Evolutionary conservation across 768 basidiomycete species (phyloP).

Genomic region (Amanita fuliginea): DNA sequence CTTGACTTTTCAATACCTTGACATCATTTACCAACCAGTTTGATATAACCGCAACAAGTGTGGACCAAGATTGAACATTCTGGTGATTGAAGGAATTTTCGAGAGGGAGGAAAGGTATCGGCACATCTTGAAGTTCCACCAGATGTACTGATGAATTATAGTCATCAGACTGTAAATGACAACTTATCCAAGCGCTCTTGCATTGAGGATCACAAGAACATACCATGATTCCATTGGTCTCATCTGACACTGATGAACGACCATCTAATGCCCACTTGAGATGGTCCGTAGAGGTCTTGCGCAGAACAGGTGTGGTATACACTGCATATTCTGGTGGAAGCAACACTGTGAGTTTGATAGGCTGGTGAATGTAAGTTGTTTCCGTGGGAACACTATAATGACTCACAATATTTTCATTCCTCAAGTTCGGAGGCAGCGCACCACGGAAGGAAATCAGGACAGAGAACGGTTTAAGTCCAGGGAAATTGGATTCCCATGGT

Average conservation of each 20-base stretch:
- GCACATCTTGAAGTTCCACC: background rate
- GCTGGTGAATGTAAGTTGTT: background rate
- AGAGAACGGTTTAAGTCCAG: background rate
- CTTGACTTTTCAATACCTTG: conserved; percentile 1
- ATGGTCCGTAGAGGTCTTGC: too few relatives aligned
- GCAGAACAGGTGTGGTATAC: background rate
- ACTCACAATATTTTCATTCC: background rate
- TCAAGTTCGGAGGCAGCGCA: conserved; percentile 1
- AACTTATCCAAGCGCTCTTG: too few relatives aligned
- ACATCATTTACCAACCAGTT: conserved; percentile 3
- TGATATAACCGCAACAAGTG: background rate
- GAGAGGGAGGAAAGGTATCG: background rate
- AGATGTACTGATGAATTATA: background rate
- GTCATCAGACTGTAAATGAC: background rate
- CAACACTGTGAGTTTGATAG: background rate
- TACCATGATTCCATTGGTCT: background rate
- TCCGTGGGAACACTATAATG: background rate
- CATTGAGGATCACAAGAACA: background rate
- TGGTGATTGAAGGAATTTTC: background rate
- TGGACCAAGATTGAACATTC: background rate
- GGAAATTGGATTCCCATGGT: background rate
- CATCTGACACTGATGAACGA: background rate
- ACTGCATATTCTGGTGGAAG: background rate
- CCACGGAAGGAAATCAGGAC: background rate
- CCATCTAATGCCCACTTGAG: background rate